Evolutionary conservation across 2,329 filamentous ascomycete genomes (phyloP), one percentile per base, ranked within the genome.

Genomic region (Colletotrichum caudatum): DNA sequence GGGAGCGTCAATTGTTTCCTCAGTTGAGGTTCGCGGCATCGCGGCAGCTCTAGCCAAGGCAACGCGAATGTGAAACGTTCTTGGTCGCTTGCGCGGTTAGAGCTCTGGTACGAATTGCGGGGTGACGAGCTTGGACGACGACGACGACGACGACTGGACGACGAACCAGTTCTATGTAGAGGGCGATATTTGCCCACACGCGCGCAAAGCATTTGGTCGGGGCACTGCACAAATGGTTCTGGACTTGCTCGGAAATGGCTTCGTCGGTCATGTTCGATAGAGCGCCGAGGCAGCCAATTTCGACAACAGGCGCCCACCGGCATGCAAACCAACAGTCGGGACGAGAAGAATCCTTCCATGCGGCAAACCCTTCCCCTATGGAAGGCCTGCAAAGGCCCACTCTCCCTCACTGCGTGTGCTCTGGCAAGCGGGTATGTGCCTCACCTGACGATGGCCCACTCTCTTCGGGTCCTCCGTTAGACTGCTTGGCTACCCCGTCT

Each of bases 261-360:
- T 71, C 68, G 41, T 33, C 64, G 5, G 29, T 29, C 29, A 57
- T 51, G 33, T 48, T 23, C 14, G 8, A 14, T 33, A n/a, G 26
- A 20, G 37, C 37, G 14, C 14, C 46, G 65, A 71, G 58, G 68
- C 65, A 59, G 46, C 29, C 11, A 20, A 4, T 16, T 5, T 41
- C 33, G 53, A 53, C 59, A 35, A 54, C 39, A 54, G 50, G 60
- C 23, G 57, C 37, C 65, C n/a, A 16, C 65, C 35, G 8, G 59
- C 53, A 64, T 48, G 64, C 51, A 54, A 41, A 35, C n/a, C 53
- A 60, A 44, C 54, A 71, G 64, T 54, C 69, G 18, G 39, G 65
- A 64, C 53, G 64, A 33, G 29, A 60, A 23, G 23, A 60, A 23
- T 5, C 57, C 51, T 23, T 29, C 20, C 35, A 39, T n/a, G 14